Evolutionary conservation across 768 basidiomycete genomes (phyloP).

Genomic region (Psilocybe cubensis): DNA sequence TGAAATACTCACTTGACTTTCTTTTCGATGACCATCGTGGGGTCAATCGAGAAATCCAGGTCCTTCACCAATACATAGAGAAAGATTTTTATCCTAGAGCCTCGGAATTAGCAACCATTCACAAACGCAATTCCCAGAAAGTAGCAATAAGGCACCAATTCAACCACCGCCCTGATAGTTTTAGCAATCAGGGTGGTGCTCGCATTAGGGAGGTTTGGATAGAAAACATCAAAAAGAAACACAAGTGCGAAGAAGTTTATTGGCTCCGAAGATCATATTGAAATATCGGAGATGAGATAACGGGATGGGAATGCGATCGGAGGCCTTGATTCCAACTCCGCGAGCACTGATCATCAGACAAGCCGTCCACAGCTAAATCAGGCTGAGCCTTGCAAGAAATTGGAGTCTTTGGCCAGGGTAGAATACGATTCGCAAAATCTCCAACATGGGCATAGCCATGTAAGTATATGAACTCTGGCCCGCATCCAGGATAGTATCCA

Average conservation of each 20-base stretch:
- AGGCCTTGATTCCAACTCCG: slow-evolving; percentile 16
- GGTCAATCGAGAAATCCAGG: slow-evolving; percentile 56
- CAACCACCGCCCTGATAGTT: slow-evolving; percentile 1
- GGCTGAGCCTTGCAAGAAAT: neutral
- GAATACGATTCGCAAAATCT: too few relatives aligned
- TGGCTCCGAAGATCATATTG: slow-evolving; percentile 16
- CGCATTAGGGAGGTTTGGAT: slow-evolving; percentile 23
- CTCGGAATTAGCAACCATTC: slow-evolving; percentile 21
- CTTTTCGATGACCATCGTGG: slow-evolving; percentile 61
- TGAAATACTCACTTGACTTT: slow-evolving; percentile 56
- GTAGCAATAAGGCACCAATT: neutral
- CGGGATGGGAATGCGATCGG: slow-evolving; percentile 19
- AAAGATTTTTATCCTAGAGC: slow-evolving; percentile 62
- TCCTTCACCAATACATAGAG: slow-evolving; percentile 61
- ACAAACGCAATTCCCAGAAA: slow-evolving; percentile 6
- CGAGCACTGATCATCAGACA: slow-evolving; percentile 9
- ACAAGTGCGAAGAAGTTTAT: slow-evolving; percentile 5
- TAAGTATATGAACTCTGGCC: too few relatives aligned
- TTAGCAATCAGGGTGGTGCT: slow-evolving; percentile 16
- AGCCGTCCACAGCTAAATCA: slow-evolving; percentile 4
- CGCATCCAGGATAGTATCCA: too few relatives aligned
- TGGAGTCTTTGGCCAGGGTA: neutral
- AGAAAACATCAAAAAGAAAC: slow-evolving; percentile 27
- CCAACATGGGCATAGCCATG: too few relatives aligned
- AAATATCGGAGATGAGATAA: slow-evolving; percentile 15